These are phyloP conservation scores for Apophysomyces sp. DNA, from an alignment of 371 early-diverging fungal species.

Conservation along the genomic window DNA sequence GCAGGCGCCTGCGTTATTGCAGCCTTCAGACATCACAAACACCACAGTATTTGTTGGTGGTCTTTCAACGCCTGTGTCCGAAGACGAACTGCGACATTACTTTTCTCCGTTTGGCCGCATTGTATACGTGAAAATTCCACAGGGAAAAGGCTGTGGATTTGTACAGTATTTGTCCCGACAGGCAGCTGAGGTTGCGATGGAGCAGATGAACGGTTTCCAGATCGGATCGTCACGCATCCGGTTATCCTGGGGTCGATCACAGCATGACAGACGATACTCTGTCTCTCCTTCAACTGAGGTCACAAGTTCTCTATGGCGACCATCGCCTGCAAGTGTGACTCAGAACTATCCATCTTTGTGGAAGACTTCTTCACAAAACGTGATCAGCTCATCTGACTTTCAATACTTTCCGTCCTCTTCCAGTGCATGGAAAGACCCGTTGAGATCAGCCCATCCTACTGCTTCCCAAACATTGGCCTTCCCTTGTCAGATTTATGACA, in stretches of 20 bases:
- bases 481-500: not conserved
- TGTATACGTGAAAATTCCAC: slow-evolving; percentile 86
- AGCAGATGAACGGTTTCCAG: slow-evolving; percentile 80
- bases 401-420: not conserved
- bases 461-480: not conserved
- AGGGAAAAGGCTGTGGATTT: slow-evolving; percentile 91
- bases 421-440: not conserved
- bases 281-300: not conserved
- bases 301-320: not conserved
- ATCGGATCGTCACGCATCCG: slow-evolving; percentile 82
- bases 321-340: not conserved
- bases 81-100: slow-evolving; percentile 76
- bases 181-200: slow-evolving; percentile 85
- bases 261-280: slow-evolving; percentile 29
- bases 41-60: slow-evolving; percentile 95
- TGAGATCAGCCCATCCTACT: not conserved
- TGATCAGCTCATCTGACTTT: not conserved
- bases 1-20: not conserved
- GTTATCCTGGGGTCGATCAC: slow-evolving; percentile 88
- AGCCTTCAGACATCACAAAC: slow-evolving; percentile 34
- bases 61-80: slow-evolving; percentile 67
- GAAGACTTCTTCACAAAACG: not conserved
- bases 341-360: not conserved
- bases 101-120: slow-evolving; percentile 89
- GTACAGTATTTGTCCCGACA: slow-evolving; percentile 80